Percentiles rank a stretch among this genome's conserved stretches.
Evolutionary conservation across 139 green algal genomes (phyloP).

Genomic region (Coelastrella sp.): DNA sequence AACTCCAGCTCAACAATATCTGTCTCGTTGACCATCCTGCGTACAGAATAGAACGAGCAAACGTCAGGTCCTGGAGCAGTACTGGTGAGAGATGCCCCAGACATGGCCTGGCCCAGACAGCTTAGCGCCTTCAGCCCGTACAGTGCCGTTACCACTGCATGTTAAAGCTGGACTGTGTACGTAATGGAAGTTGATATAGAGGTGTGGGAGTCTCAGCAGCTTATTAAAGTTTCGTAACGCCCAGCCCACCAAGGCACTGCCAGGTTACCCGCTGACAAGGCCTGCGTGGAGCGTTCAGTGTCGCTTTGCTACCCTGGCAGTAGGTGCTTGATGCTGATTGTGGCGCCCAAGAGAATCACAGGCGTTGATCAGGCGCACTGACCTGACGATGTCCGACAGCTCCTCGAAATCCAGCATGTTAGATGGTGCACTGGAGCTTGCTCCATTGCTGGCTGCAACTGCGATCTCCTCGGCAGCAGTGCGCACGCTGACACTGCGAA

Average conservation of each 20-base stretch:
- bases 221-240: background rate
- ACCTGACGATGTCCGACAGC: slow-evolving; percentile 87
- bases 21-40: slow-evolving; percentile 93
- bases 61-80: background rate
- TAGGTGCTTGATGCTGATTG: background rate
- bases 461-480: slow-evolving; percentile 53
- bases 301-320: background rate
- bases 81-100: too few relatives aligned
- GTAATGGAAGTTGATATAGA: too few relatives aligned
- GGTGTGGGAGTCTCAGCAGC: too few relatives aligned
- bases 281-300: background rate
- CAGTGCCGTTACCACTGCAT: too few relatives aligned
- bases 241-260: background rate
- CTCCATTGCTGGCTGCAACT: slow-evolving; percentile 36
- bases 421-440: background rate
- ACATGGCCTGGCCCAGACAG: too few relatives aligned
- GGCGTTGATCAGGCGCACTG: slow-evolving; percentile 1
- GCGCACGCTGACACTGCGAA: slow-evolving; percentile 7
- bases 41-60: background rate
- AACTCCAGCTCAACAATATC: slow-evolving; percentile 98
- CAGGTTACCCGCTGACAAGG: background rate
- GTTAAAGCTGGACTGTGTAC: too few relatives aligned
- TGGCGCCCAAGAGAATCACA: background rate
- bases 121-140: too few relatives aligned
- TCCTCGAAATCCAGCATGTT: slow-evolving; percentile 88